These are phyloP conservation scores for Corynascus novoguineensis DNA, from an alignment of 495 filamentous ascomycete species.

Conservation along the genomic window DNA sequence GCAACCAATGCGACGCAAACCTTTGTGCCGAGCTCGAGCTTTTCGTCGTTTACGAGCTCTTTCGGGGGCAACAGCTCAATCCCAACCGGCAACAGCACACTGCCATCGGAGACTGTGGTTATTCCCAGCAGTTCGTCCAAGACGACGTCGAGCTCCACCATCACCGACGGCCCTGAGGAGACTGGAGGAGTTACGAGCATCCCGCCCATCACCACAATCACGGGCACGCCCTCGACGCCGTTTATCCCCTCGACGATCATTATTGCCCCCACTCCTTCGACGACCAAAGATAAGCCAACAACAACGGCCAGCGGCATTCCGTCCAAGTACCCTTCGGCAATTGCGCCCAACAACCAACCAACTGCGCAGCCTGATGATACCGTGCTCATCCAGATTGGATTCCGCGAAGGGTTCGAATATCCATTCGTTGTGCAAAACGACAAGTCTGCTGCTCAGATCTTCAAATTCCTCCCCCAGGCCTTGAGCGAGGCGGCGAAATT, in stretches of 20 bases:
- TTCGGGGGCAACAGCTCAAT: neutral
- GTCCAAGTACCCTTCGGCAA: constrained; percentile 63
- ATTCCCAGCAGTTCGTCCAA: neutral
- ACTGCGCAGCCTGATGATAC: constrained; percentile 52
- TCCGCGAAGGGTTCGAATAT: constrained; percentile 74
- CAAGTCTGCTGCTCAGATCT: constrained; percentile 78
- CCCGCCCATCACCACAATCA: constrained; percentile 26
- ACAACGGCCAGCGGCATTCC: constrained; percentile 49
- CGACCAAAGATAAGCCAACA: constrained; percentile 22
- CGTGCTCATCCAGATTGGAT: constrained; percentile 73
- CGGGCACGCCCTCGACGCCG: constrained; percentile 36
- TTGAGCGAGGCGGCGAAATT: constrained; percentile 61
- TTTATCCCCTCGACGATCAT: constrained; percentile 44
- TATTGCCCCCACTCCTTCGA: constrained; percentile 35
- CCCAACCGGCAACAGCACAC: constrained; percentile 4
- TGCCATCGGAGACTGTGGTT: neutral
- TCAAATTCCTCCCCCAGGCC: constrained; percentile 69
- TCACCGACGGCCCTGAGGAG: neutral
- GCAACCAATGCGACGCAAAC: neutral
- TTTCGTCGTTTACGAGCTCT: neutral
- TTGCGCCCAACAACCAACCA: constrained; percentile 50
- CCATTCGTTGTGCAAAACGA: constrained; percentile 65
- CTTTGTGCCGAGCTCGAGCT: neutral
- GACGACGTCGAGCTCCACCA: neutral
- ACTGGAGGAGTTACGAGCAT: constrained; percentile 32